Percentiles rank a stretch among this genome's conserved stretches.
Conservation (phyloP, 208 protist species). For the Leishmania martiniquensis region DNA sequence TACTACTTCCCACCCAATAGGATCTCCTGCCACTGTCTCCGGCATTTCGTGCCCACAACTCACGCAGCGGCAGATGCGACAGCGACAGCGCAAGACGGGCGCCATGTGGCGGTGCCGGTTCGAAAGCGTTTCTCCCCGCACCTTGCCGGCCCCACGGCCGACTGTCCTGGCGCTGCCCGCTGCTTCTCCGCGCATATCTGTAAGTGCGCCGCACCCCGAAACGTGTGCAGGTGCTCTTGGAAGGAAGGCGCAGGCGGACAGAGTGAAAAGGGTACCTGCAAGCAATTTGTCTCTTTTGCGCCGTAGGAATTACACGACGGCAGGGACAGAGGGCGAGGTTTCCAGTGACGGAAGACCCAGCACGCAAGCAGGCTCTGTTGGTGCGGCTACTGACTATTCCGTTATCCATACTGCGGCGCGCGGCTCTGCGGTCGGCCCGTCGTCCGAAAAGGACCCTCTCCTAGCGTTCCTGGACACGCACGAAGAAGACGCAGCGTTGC, state of each 20-base stretch:
- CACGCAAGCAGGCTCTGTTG: background rate
- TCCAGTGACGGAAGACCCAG: too few relatives aligned
- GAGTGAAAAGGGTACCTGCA: background rate
- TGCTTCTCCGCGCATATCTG: background rate
- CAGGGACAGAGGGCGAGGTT: background rate
- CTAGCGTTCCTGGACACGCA: constrained; percentile 68
- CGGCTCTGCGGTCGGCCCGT: background rate
- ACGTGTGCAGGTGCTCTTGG: background rate
- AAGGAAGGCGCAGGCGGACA: background rate
- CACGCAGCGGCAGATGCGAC: constrained; percentile 41
- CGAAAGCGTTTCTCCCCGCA: background rate
- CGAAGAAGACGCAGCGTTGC: constrained; percentile 68
- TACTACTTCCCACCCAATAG: background rate
- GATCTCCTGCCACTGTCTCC: background rate
- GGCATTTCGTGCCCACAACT: constrained; percentile 13
- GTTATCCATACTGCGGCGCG: background rate
- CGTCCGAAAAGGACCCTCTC: constrained; percentile 39
- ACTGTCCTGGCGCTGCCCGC: background rate
- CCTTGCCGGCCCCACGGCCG: background rate
- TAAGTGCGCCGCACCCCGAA: background rate
- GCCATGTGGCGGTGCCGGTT: constrained; percentile 52
- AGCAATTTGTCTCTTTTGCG: background rate
- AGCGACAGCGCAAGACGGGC: constrained; percentile 50
- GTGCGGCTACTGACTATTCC: background rate
- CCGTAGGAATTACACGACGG: background rate